Conservation (phyloP, 2,329 filamentous ascomycete genomes). For the Lasiodiplodia hormozganensis region DNA sequence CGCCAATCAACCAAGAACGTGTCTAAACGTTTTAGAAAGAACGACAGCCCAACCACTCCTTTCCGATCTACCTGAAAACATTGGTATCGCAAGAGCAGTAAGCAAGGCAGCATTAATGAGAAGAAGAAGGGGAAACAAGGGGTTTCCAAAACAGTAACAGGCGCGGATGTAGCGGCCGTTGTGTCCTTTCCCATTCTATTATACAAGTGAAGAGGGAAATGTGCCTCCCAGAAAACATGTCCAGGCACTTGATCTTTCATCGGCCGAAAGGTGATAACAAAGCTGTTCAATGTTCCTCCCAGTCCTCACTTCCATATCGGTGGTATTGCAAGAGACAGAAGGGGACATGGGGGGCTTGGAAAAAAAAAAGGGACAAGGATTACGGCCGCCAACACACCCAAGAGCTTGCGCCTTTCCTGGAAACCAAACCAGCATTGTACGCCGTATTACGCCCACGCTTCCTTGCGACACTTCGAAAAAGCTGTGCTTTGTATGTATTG, state of each 20-base stretch:
- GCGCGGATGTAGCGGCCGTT: not conserved
- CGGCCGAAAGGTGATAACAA: not conserved
- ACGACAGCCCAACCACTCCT: not conserved
- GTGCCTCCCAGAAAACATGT: not conserved
- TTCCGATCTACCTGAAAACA: conserved; percentile 1
- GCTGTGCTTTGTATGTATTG: conserved; percentile 5
- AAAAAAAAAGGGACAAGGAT: not conserved
- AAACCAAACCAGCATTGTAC: conserved; percentile 12
- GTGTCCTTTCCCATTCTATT: conserved; percentile 15
- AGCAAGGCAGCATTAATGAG: conserved; percentile 4
- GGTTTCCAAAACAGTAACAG: not conserved
- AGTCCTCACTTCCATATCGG: not conserved
- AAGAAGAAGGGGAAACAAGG: not conserved
- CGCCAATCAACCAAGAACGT: not conserved
- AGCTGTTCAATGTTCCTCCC: not conserved
- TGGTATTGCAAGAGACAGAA: not conserved
- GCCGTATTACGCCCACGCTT: conserved; percentile 15
- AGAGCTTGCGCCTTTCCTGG: not conserved
- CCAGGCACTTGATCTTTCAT: not conserved
- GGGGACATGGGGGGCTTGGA: not conserved
- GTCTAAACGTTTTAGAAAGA: conserved; percentile 2
- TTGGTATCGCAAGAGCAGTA: conserved; percentile 23
- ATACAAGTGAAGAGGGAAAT: conserved; percentile 2
- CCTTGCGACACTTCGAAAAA: conserved; percentile 2
- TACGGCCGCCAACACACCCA: not conserved